A percentile compares a stretch with the other conserved stretches of the same genome.
Evolutionary conservation across 306 rosid genomes (phyloP).

Genomic region (Vicia faba): DNA sequence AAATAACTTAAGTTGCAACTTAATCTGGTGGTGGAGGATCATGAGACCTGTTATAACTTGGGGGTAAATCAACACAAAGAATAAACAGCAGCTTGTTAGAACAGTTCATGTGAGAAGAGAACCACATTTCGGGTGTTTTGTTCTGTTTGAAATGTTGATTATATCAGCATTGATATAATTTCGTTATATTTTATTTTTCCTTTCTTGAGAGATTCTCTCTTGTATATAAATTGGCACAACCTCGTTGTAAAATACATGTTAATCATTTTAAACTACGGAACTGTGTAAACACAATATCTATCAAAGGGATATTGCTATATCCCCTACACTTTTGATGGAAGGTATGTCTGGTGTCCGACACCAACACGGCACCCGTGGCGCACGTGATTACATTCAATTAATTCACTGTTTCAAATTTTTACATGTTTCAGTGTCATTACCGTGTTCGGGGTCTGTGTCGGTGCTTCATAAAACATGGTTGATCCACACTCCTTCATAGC

Average conservation of each 20-base stretch:
- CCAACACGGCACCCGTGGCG: background rate
- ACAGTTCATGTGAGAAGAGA: conserved; percentile 11
- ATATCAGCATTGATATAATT: too few species aligned
- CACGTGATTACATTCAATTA: background rate
- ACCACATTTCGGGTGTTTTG: background rate
- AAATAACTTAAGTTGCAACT: conserved; percentile 2
- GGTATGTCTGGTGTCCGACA: background rate
- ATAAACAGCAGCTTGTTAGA: conserved; percentile 24
- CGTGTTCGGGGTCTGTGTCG: too few species aligned
- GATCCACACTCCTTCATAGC: background rate
- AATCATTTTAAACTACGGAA: too few species aligned
- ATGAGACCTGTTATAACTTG: conserved; percentile 4
- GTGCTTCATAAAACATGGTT: background rate
- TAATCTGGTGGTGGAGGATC: conserved; percentile 20
- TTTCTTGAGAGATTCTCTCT: too few species aligned
- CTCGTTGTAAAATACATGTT: too few species aligned
- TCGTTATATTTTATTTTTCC: too few species aligned
- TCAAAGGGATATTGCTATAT: too few species aligned
- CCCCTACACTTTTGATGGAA: background rate
- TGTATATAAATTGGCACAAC: too few species aligned
- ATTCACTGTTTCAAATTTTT: background rate
- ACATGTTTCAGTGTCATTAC: background rate
- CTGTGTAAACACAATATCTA: too few species aligned
- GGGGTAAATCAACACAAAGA: conserved; percentile 19
- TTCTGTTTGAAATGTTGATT: conserved; percentile 7